A percentile compares a stretch with the other conserved stretches of the same genome.
Evolutionary conservation across 768 basidiomycete genomes (phyloP).

Genomic region (Naganishia antarctica): DNA sequence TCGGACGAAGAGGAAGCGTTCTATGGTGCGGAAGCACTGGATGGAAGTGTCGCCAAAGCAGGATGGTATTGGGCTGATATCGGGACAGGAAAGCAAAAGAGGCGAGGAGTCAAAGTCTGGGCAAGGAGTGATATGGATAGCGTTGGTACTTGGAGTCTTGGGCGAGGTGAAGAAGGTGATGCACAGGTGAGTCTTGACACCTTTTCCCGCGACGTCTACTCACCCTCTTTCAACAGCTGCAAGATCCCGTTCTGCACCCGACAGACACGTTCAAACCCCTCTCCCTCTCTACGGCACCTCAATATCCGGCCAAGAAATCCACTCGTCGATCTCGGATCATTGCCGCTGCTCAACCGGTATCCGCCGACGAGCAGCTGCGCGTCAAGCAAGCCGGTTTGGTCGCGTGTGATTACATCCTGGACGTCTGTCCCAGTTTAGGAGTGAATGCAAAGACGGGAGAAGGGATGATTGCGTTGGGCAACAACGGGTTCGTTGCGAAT

Average conservation of each 20-base stretch:
- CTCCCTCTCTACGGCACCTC: conserved; percentile 17
- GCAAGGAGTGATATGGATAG: conserved; percentile 93
- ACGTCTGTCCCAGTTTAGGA: conserved; percentile 42
- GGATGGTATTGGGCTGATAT: conserved; percentile 66
- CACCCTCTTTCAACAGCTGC: conserved; percentile 27
- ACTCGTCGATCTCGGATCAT: conserved; percentile 31
- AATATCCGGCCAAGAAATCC: conserved; percentile 7
- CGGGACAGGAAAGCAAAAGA: conserved; percentile 30
- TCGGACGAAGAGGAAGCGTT: conserved; percentile 83
- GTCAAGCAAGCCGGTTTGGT: conserved; percentile 28
- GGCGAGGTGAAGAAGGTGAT: conserved; percentile 36
- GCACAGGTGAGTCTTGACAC: conserved; percentile 33
- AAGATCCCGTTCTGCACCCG: conserved; percentile 34
- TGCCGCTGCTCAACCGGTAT: conserved; percentile 3
- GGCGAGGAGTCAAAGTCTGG: conserved; percentile 56
- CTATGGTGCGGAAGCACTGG: conserved; percentile 76
- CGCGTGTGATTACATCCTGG: conserved; percentile 42
- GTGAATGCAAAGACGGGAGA: conserved; percentile 35
- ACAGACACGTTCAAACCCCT: conserved; percentile 38
- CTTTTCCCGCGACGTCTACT: neutral
- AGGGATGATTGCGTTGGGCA: conserved; percentile 42
- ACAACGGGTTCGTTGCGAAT: conserved; percentile 39
- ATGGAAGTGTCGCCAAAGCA: conserved; percentile 58
- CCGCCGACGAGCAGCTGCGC: conserved; percentile 38
- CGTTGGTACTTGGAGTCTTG: conserved; percentile 70